A percentile compares a stretch with the other conserved stretches of the same genome.
phyloP scores from a whole-genome alignment of 257 asterid species.

The Petrea volubilis region DNA sequence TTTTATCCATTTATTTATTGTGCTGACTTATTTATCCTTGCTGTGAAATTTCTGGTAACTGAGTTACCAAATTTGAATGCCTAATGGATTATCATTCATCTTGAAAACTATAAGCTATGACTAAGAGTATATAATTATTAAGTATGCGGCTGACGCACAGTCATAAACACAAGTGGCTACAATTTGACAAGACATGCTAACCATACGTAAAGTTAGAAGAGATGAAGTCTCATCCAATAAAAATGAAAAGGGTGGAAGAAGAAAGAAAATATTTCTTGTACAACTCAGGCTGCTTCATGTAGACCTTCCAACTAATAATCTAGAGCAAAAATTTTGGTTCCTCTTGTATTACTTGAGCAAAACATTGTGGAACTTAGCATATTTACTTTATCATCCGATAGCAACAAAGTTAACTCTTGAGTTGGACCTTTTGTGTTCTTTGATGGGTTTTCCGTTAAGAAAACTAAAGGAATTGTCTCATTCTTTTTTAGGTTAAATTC shows the following conservation, averaged over 20 bases:
- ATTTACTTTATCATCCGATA: slow-evolving; percentile 13
- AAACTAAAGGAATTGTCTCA: background rate
- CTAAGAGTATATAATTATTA: background rate
- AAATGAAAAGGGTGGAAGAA: background rate
- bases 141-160: background rate
- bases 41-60: background rate
- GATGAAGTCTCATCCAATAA: background rate
- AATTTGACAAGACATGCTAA: background rate
- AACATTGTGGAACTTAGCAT: background rate
- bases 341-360: slow-evolving; percentile 9
- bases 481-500: background rate
- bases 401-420: slow-evolving; percentile 1
- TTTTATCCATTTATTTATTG: slow-evolving; percentile 17
- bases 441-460: slow-evolving; percentile 5
- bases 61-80: background rate
- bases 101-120: slow-evolving; percentile 9
- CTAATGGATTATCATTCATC: background rate
- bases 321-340: background rate
- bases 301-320: slow-evolving; percentile 2
- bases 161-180: background rate
- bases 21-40: slow-evolving; percentile 1
- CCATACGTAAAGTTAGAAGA: background rate
- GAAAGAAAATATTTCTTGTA: background rate
- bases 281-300: background rate
- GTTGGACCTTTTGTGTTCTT: slow-evolving; percentile 12